phyloP scores from a whole-genome alignment of 2,329 filamentous ascomycete species.

The Huntiella decipiens region DNA sequence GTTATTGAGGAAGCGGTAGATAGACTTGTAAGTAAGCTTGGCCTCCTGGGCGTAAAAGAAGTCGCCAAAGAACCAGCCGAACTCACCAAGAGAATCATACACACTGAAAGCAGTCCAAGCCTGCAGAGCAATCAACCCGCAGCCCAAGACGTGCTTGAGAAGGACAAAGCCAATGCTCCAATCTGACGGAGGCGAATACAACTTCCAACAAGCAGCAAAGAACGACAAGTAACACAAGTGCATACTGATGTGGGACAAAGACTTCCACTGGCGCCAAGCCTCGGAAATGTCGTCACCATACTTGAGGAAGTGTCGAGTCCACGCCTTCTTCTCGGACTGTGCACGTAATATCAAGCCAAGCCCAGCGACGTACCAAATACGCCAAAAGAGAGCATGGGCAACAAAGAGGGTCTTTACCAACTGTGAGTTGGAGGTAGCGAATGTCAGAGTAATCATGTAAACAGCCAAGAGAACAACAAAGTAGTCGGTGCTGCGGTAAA shows the following conservation, averaged over 20 bases:
- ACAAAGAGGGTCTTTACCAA: conserved; percentile 64
- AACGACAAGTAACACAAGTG: conserved; percentile 79
- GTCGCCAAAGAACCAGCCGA: conserved; percentile 97
- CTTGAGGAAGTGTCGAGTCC: conserved; percentile 95
- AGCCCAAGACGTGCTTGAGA: conserved; percentile 71
- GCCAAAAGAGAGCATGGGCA: conserved; percentile 61
- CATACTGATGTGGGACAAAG: conserved; percentile 83
- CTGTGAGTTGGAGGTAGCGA: conserved; percentile 59
- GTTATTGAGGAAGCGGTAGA: conserved; percentile 96
- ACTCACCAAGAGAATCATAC: conserved; percentile 89
- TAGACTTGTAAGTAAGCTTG: conserved; percentile 87
- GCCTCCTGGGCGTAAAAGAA: conserved; percentile 88
- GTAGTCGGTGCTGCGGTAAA: conserved; percentile 73
- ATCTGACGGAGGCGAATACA: conserved; percentile 72
- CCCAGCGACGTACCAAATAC: conserved; percentile 79
- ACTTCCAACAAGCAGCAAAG: conserved; percentile 83
- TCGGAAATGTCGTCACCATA: conserved; percentile 79
- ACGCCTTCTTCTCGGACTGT: conserved; percentile 80
- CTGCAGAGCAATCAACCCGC: conserved; percentile 65
- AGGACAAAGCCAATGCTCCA: conserved; percentile 76
- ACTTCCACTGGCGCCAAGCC: conserved; percentile 97
- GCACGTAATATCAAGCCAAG: conserved; percentile 67
- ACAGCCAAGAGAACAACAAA: conserved; percentile 57
- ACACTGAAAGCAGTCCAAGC: conserved; percentile 86
- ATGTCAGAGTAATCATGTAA: conserved; percentile 55